Conservation (phyloP, 805 yeast species). For the Sugiyamaella qingdaonensis region DNA sequence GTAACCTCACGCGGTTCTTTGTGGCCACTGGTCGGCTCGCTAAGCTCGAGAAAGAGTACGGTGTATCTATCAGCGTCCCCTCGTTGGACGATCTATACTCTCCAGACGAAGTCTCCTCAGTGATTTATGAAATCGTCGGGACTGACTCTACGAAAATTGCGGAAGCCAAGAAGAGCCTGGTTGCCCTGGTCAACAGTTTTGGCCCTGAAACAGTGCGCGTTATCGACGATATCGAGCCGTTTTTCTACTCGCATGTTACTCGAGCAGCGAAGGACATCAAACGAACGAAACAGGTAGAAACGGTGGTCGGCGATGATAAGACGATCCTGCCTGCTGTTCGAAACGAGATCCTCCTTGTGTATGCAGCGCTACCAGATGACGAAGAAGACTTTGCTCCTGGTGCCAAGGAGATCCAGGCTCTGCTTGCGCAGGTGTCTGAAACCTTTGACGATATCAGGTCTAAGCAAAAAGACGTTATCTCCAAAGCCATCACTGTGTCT, state of each 20-base stretch:
- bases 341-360: slow-evolving; percentile 50
- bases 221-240: slow-evolving; percentile 62
- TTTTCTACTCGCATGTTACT: slow-evolving; percentile 49
- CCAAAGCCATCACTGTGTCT: slow-evolving; percentile 49
- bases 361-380: slow-evolving; percentile 39
- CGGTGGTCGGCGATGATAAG: slow-evolving; percentile 39
- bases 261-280: slow-evolving; percentile 22
- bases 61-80: slow-evolving; percentile 48
- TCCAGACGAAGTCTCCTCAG: slow-evolving; percentile 36
- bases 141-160: slow-evolving; percentile 47
- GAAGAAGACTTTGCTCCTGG: slow-evolving; percentile 70
- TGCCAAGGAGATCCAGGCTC: slow-evolving; percentile 51
- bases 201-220: slow-evolving; percentile 61
- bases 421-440: slow-evolving; percentile 50
- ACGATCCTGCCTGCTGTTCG: slow-evolving; percentile 7
- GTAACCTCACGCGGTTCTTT: slow-evolving; percentile 65
- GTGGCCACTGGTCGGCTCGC: slow-evolving; percentile 28
- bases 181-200: slow-evolving; percentile 65
- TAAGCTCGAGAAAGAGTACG: slow-evolving; percentile 39
- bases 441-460: slow-evolving; percentile 57
- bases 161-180: slow-evolving; percentile 67
- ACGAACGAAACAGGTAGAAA: slow-evolving; percentile 44
- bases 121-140: slow-evolving; percentile 61
- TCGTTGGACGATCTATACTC: slow-evolving; percentile 42
- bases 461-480: slow-evolving; percentile 49